Evolutionary conservation across 2,329 filamentous ascomycete species (phyloP).

Genomic region (Lasiodiplodia gonubiensis): DNA sequence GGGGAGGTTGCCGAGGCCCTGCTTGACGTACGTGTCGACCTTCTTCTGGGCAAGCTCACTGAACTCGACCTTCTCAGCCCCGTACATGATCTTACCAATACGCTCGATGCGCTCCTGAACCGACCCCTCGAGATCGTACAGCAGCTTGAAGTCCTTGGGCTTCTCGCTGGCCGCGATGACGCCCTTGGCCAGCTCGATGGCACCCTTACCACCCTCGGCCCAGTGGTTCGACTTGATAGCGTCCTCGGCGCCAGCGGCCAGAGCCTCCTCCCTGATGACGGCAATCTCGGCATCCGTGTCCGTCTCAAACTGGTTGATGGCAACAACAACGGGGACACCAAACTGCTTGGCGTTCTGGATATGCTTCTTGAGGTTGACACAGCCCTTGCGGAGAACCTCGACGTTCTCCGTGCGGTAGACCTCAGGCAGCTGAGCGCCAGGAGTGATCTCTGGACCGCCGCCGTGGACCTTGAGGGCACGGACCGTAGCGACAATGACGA

Average conservation of each 20-base stretch:
- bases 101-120: conserved; percentile 89
- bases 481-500: conserved; percentile 94
- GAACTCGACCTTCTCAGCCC: conserved; percentile 86
- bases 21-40: conserved; percentile 90
- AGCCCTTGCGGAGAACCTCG: conserved; percentile 86
- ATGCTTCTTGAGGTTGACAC: conserved; percentile 94
- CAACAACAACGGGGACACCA: conserved; percentile 92
- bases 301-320: conserved; percentile 94
- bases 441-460: conserved; percentile 89
- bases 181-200: conserved; percentile 83
- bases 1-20: conserved; percentile 90
- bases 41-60: conserved; percentile 94
- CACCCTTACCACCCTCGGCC: conserved; percentile 91
- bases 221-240: conserved; percentile 95
- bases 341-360: conserved; percentile 88
- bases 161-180: conserved; percentile 83
- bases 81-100: conserved; percentile 94
- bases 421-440: conserved; percentile 81
- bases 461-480: conserved; percentile 97
- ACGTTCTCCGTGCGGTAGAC: conserved; percentile 95
- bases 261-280: conserved; percentile 86
- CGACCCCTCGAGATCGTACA: conserved; percentile 77
- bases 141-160: conserved; percentile 81
- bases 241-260: conserved; percentile 90
- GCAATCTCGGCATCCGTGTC: conserved; percentile 92